phyloP scores from a whole-genome alignment of 2,329 filamentous ascomycete species.

The Dactylella cylindrospora region DNA sequence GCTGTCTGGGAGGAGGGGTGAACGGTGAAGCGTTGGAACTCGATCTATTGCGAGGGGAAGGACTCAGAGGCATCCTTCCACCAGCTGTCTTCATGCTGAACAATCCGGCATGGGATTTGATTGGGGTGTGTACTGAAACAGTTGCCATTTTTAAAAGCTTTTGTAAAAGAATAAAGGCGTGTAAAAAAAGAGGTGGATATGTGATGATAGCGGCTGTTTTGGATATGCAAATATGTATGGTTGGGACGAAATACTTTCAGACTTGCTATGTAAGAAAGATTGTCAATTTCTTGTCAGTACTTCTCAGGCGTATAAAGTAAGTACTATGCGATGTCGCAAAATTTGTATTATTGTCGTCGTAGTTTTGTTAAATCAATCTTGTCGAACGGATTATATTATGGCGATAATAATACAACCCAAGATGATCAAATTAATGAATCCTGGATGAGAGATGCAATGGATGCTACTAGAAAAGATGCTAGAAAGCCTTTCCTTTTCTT shows the following conservation, averaged over 20 bases:
- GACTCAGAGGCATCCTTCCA: conserved; percentile 90
- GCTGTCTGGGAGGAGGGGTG: conserved; percentile 61
- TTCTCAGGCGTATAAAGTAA: conserved; percentile 33
- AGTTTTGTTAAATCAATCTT: conserved; percentile 27
- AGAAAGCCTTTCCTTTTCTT: not conserved
- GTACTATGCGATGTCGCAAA: too few species aligned
- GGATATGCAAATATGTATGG: conserved; percentile 9
- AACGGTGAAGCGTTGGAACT: conserved; percentile 70
- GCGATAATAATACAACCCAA: conserved; percentile 44
- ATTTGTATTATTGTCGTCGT: not conserved
- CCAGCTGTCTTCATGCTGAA: conserved; percentile 92
- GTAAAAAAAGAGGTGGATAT: too few species aligned
- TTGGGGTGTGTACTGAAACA: conserved; percentile 78
- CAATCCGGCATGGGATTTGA: conserved; percentile 91
- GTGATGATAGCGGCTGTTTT: too few species aligned
- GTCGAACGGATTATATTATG: conserved; percentile 45
- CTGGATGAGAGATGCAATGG: conserved; percentile 28
- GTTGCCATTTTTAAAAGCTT: conserved; percentile 70
- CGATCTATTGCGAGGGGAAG: conserved; percentile 72
- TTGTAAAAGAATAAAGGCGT: conserved; percentile 11
- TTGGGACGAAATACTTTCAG: not conserved
- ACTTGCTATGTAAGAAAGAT: too few species aligned
- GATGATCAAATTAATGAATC: conserved; percentile 45
- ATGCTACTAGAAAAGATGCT: conserved; percentile 14
- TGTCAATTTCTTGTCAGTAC: conserved; percentile 15